These are phyloP conservation scores for Cladosporium sp. DNA, from an alignment of 2,329 filamentous ascomycete genomes.

Conservation along the genomic window DNA sequence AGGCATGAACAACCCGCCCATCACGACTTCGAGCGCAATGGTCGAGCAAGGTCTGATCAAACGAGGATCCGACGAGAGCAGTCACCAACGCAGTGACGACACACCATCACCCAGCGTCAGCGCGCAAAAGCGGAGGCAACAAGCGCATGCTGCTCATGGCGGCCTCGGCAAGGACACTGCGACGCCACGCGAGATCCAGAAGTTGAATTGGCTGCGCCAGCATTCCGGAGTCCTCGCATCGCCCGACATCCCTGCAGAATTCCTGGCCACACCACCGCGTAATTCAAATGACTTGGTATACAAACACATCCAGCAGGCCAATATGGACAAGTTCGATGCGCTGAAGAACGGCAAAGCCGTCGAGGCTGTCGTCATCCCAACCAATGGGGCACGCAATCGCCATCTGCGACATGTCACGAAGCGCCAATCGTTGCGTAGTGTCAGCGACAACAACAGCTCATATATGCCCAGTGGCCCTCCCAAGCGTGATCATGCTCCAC, in stretches of 20 bases:
- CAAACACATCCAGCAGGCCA: constrained; percentile 13
- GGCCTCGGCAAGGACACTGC: background rate
- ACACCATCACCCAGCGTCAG: constrained; percentile 5
- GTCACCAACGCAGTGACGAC: background rate
- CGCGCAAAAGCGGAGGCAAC: background rate
- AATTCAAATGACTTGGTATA: constrained; percentile 11
- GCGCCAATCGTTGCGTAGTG: constrained; percentile 11
- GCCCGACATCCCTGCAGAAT: constrained; percentile 10
- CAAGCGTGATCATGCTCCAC: background rate
- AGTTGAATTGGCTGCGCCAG: constrained; percentile 1
- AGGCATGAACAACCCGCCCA: constrained; percentile 8
- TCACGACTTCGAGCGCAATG: background rate
- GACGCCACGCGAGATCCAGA: constrained; percentile 1
- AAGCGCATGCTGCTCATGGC: background rate
- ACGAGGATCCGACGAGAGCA: constrained; percentile 6
- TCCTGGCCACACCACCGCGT: constrained; percentile 6
- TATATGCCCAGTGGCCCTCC: background rate
- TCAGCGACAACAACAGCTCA: constrained; percentile 9
- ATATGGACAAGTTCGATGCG: constrained; percentile 13
- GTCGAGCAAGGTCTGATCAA: constrained; percentile 7
- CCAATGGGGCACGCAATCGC: background rate
- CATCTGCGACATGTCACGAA: constrained; percentile 11
- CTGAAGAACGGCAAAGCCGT: constrained; percentile 1
- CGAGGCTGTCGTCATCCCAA: constrained; percentile 4
- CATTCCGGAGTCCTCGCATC: constrained; percentile 2